phyloP scores from a whole-genome alignment of 805 yeast species.

The Zygoascus bituminiphila region DNA sequence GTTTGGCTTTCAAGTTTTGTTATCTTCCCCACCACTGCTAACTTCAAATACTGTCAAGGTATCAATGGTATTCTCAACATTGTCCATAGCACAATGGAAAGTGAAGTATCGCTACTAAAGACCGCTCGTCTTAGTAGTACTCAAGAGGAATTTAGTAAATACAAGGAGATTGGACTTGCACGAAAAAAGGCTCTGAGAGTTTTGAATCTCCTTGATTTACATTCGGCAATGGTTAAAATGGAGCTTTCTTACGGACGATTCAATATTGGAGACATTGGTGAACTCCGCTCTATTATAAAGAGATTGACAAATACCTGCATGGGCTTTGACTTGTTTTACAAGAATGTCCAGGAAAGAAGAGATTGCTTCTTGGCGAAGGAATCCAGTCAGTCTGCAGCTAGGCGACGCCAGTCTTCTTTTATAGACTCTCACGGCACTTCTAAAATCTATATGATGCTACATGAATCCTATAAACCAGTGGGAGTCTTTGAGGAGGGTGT shows the following conservation, averaged over 20 bases:
- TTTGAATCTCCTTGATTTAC: not conserved
- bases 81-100: not conserved
- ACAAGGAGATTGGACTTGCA: not conserved
- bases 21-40: slow-evolving; percentile 25
- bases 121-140: not conserved
- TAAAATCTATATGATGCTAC: slow-evolving; percentile 10
- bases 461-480: slow-evolving; percentile 15
- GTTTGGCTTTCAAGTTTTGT: slow-evolving; percentile 18
- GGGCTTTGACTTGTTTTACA: slow-evolving; percentile 19
- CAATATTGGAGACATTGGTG: slow-evolving; percentile 21
- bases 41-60: slow-evolving; percentile 15
- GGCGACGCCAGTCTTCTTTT: not conserved
- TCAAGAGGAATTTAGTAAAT: slow-evolving; percentile 4
- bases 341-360: slow-evolving; percentile 11
- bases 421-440: slow-evolving; percentile 1
- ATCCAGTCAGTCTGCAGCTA: not conserved
- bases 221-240: slow-evolving; percentile 5
- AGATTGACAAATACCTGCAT: slow-evolving; percentile 18
- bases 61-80: slow-evolving; percentile 11
- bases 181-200: not conserved
- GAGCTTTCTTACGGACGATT: slow-evolving; percentile 23
- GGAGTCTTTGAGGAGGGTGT: slow-evolving; percentile 12
- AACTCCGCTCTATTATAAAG: slow-evolving; percentile 18
- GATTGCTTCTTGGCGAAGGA: not conserved
- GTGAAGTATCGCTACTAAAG: not conserved